phyloP scores from a whole-genome alignment of 140 eudicot species.

The Senecio squalidus region DNA sequence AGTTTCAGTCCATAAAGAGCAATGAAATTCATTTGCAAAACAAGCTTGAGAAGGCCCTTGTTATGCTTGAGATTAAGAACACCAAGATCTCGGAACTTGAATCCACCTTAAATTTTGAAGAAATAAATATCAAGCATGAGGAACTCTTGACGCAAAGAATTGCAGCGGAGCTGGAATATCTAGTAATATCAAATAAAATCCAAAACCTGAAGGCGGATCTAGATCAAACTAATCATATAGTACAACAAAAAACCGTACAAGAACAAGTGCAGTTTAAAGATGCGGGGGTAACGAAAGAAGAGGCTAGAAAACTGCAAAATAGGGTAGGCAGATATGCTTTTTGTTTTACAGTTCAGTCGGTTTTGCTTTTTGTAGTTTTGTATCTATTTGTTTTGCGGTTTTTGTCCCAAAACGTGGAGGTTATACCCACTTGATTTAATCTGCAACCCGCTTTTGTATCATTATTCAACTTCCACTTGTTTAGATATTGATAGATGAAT shows the following conservation, averaged over 20 bases:
- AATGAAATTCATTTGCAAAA: constrained; percentile 3
- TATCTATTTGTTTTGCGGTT: constrained; percentile 36
- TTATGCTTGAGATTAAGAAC: constrained; percentile 44
- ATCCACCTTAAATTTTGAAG: constrained; percentile 22
- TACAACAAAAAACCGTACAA: constrained; percentile 28
- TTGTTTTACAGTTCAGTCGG: constrained; percentile 45
- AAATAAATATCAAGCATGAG: constrained; percentile 44
- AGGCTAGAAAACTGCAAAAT: constrained; percentile 43
- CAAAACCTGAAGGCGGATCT: constrained; percentile 27
- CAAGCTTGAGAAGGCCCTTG: constrained; percentile 28
- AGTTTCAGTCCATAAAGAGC: constrained; percentile 2
- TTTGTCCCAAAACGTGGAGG: constrained; percentile 28
- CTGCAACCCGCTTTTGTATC: constrained; percentile 4
- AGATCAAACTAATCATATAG: constrained; percentile 24
- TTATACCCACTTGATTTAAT: constrained; percentile 59
- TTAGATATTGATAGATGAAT: constrained; percentile 18
- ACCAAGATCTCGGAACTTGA: constrained; percentile 40
- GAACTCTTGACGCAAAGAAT: constrained; percentile 43
- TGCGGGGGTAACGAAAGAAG: constrained; percentile 1
- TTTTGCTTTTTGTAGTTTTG: constrained; percentile 39
- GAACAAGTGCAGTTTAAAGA: constrained; percentile 18
- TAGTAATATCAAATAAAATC: constrained; percentile 42
- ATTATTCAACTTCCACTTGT: constrained; percentile 11
- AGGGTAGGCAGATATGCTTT: constrained; percentile 37
- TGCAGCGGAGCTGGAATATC: constrained; percentile 72